Conservation (phyloP, 441 rosid species). For the Sinapis alba region DNA sequence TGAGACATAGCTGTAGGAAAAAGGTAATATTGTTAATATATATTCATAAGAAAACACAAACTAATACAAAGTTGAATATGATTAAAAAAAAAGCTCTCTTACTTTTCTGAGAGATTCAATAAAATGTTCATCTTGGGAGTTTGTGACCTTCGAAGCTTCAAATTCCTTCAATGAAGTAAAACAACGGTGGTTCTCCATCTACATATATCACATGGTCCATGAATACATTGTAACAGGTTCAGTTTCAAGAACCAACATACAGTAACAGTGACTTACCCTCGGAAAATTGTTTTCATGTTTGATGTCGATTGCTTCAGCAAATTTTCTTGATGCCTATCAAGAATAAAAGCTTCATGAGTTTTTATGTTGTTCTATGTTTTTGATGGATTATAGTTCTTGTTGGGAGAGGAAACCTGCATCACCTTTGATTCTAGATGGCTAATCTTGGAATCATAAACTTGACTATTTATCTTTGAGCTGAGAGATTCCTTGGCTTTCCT, state of each 20-base stretch:
- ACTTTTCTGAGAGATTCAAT: slow-evolving; percentile 63
- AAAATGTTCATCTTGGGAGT: slow-evolving; percentile 39
- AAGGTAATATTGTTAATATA: not conserved
- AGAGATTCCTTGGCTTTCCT: slow-evolving; percentile 43
- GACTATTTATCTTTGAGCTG: slow-evolving; percentile 14
- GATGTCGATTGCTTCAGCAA: slow-evolving; percentile 23
- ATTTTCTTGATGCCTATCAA: slow-evolving; percentile 36
- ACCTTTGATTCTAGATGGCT: slow-evolving; percentile 53
- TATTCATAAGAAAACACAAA: not conserved
- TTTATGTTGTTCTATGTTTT: not conserved
- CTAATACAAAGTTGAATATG: not conserved
- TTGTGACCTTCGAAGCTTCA: slow-evolving; percentile 35
- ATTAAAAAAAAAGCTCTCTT: slow-evolving; percentile 41
- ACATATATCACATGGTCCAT: not conserved
- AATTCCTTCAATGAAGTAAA: slow-evolving; percentile 47
- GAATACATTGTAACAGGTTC: not conserved
- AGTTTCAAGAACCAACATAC: slow-evolving; percentile 13
- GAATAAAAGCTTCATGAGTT: slow-evolving; percentile 5
- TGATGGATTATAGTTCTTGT: not conserved
- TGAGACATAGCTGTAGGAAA: slow-evolving; percentile 35
- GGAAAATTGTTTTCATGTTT: slow-evolving; percentile 28
- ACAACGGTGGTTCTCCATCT: slow-evolving; percentile 1
- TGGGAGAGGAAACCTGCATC: slow-evolving; percentile 11
- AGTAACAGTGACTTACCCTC: slow-evolving; percentile 32
- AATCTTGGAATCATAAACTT: slow-evolving; percentile 38